Evolutionary conservation across 768 basidiomycete species (phyloP), one percentile per base, ranked within the genome.

Genomic region (Collybia mongolica): DNA sequence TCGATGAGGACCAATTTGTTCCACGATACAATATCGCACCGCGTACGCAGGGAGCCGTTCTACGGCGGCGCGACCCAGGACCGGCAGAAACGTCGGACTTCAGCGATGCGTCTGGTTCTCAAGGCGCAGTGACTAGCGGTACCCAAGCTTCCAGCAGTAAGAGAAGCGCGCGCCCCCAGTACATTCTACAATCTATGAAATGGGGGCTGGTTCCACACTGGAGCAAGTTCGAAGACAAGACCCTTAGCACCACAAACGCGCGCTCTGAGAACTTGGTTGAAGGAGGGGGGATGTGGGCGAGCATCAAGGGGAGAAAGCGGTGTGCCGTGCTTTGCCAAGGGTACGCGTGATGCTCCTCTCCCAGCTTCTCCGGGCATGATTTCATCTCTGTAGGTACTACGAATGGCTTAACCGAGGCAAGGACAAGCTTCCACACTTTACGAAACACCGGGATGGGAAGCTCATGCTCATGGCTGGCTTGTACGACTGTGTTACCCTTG

Each of bases 191-290:
- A 29, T 86, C 88, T 0, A 93, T 92, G 91, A 85, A 78, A 51
- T 98, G 94, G 94, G 94, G 95, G 6, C 73, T 95, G 1, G 81
- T 93, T 2, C 92, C 90, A 0, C 84, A 89, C 62, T 94, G 86
- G 86, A 81, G 75, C 61, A 91, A 90, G 62, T 67, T 72, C 35
- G 90, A 94, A 54, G 82, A 86, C 54, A 80, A 79, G 44, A 72
- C 74, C 0, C 68, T 93, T 37, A 90, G 81, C 58, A 97, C 95
- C 0, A 96, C 90, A 53, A 98, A 98, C 56, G 94, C 95, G 0
- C 83, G 93, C 17, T 75, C 84, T 2, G 96, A 98, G 67, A 87
- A 84, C 46, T 73, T 98, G 24, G 61, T 84, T 5, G 81, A 85
- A 41, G 80, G 86, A 18, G 78, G 82, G 3, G 88, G 90, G 0